These are phyloP conservation scores for Sordariomycetes sp. DNA, from an alignment of 2,329 filamentous ascomycete species.

Conservation along the genomic window DNA sequence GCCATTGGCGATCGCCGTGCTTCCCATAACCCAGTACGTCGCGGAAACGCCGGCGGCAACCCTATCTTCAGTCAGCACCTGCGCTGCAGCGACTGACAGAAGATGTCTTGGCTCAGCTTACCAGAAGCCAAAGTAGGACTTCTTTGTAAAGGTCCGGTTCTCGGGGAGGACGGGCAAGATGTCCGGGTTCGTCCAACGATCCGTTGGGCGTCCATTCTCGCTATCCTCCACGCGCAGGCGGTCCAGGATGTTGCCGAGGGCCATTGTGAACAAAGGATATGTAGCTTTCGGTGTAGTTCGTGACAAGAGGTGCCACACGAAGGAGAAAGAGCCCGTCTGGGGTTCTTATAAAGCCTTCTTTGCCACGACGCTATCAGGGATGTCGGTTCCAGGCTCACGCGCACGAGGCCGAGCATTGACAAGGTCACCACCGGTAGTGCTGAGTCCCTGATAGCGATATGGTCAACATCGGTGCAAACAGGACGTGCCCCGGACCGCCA, in stretches of 20 bases:
- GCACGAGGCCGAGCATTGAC: no score
- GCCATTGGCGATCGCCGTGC: constrained; percentile 11
- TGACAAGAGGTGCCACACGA: neutral
- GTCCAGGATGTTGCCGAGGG: neutral
- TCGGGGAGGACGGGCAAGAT: constrained; percentile 10
- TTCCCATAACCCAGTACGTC: constrained; percentile 10
- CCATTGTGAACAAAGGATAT: neutral
- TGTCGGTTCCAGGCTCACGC: no score
- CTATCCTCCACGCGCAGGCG: neutral
- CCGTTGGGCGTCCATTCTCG: neutral
- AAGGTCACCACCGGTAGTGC: no score
- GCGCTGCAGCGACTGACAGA: neutral
- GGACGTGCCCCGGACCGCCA: no score
- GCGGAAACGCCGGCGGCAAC: neutral
- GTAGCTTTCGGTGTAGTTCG: neutral
- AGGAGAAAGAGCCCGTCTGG: neutral
- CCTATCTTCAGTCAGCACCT: neutral
- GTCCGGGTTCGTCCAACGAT: constrained; percentile 13
- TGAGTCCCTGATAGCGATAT: no score
- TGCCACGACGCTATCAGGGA: no score
- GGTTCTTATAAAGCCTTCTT: neutral
- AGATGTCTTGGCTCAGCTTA: neutral
- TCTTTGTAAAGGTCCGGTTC: constrained; percentile 9
- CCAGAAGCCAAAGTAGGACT: constrained; percentile 9
- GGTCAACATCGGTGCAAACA: no score